Evolutionary conservation across 176 grass and related monocot genomes (phyloP), one percentile per base, ranked within the genome.

Genomic region (Triticum dicoccoides): DNA sequence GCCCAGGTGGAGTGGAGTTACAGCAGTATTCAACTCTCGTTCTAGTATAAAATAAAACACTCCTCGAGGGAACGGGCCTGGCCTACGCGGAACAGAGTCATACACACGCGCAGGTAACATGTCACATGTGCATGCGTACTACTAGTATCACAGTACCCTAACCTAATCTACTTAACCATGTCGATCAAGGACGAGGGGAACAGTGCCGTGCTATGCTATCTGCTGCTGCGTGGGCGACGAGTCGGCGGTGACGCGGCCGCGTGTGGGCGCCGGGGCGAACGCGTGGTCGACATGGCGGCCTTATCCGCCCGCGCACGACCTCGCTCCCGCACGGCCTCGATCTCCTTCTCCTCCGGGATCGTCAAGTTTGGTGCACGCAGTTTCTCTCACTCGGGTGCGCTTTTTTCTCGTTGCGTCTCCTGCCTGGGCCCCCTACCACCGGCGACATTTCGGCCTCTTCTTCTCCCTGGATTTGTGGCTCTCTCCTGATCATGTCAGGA

Each of bases 211-310:
- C 74, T 77, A 77, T 77, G 47, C 73, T 77, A 77, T 77, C 65
- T 33, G 64, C 63, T 44, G 71, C 23, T 75, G 72, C 72, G 72
- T 29, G 13, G 42, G 23, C 42, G 72, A 75, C 41, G 72, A 76
- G 69, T 54, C 38, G 73, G 73, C 2, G 73, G 73, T 76, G 73
- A 76, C 73, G 73, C 73, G 47, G 73, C 73, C 27, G 45, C 73
- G 73, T 56, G 73, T 10, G 73, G 17, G 27, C 27, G 5, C 47
- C 27, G 27, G 47, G 27, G 6, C 9, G 0, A 56, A 77, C 47
- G 74, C 74, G 73, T 76, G 73, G 73, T 33, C 45, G 73, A 5
- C 73, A 33, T 76, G 45, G 25, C 73, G 29, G 3, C 47, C 73
- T 54, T 76, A 76, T 76, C 73, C 27, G 45, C 35, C 18, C 68